These are phyloP conservation scores for Boletus austroedulis DNA, from an alignment of 1,284 basidiomycete genomes.

Conservation along the genomic window DNA sequence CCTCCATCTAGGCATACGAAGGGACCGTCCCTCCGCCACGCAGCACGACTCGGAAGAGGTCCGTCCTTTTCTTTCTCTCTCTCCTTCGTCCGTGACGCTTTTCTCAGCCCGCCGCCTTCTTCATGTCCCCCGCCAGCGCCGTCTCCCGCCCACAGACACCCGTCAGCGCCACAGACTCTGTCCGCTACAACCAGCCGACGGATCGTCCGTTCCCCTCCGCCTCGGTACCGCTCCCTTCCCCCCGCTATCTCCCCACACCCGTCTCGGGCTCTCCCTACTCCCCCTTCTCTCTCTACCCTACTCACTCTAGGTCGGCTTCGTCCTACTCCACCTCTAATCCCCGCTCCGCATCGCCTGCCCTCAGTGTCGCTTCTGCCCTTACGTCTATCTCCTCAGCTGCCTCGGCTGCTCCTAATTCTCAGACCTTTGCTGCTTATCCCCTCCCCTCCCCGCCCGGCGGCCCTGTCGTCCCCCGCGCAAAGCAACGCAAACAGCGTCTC, in stretches of 20 bases:
- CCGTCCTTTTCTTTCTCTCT: conserved; percentile 12
- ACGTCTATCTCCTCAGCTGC: conserved; percentile 49
- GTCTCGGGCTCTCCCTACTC: conserved; percentile 36
- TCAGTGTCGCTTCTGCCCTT: conserved; percentile 52
- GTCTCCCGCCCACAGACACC: conserved; percentile 47
- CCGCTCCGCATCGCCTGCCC: conserved; percentile 59
- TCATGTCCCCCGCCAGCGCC: conserved; percentile 33
- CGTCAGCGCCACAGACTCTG: conserved; percentile 30
- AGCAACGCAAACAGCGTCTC: conserved; percentile 69
- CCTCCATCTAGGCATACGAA: conserved; percentile 37
- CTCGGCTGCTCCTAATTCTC: conserved; percentile 35
- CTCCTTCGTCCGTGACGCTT: conserved; percentile 5
- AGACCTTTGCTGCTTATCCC: conserved; percentile 33
- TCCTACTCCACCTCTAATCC: conserved; percentile 45
- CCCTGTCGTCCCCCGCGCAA: conserved; percentile 39
- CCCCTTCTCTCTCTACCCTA: conserved; percentile 35
- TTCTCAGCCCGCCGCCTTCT: conserved; percentile 30
- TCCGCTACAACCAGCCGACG: conserved; percentile 27
- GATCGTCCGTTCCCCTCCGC: conserved; percentile 23
- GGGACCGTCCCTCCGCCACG: conserved; percentile 25
- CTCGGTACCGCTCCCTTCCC: conserved; percentile 27
- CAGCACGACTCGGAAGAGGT: conserved; percentile 38
- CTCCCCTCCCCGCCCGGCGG: conserved; percentile 29
- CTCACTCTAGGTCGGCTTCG: conserved; percentile 46
- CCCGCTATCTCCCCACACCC: conserved; percentile 34